phyloP scores from a whole-genome alignment of 306 rosid genomes.

The Albizia julibrissin region DNA sequence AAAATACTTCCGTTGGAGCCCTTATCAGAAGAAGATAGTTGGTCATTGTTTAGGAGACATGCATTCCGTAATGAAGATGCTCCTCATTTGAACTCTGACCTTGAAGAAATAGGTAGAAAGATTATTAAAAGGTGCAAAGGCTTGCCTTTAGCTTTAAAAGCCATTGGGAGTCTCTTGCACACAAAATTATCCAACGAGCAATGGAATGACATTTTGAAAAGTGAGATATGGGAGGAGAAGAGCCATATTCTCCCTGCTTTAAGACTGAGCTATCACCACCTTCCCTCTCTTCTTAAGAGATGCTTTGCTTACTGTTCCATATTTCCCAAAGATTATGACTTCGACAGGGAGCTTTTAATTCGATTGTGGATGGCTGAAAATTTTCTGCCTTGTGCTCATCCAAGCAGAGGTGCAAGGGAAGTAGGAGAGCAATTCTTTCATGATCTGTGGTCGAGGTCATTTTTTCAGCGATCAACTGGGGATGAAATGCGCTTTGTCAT shows the following conservation, averaged over 20 bases:
- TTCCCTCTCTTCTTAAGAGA: background rate
- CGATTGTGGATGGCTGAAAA: conserved; percentile 47
- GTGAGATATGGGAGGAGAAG: background rate
- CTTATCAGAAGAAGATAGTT: background rate
- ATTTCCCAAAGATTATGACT: conserved; percentile 28
- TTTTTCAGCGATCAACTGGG: background rate
- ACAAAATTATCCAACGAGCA: background rate
- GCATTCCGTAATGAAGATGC: background rate
- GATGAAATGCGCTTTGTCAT: background rate
- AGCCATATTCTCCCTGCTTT: conserved; percentile 19
- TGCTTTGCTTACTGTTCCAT: conserved; percentile 24
- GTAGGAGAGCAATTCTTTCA: conserved; percentile 23
- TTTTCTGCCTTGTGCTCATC: background rate
- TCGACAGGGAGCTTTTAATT: conserved; percentile 10
- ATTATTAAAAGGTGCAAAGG: conserved; percentile 34
- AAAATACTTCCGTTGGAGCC: background rate
- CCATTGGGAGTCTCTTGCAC: background rate
- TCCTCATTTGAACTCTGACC: background rate
- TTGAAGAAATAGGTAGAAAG: background rate
- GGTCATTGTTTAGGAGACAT: conserved; percentile 10
- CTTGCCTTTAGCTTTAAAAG: background rate
- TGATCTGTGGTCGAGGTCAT: background rate
- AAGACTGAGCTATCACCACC: conserved; percentile 32
- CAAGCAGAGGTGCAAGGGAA: background rate
- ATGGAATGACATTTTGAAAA: conserved; percentile 7